phyloP scores from a whole-genome alignment of 2,329 filamentous ascomycete genomes.

The Sporothrix humicola region DNA sequence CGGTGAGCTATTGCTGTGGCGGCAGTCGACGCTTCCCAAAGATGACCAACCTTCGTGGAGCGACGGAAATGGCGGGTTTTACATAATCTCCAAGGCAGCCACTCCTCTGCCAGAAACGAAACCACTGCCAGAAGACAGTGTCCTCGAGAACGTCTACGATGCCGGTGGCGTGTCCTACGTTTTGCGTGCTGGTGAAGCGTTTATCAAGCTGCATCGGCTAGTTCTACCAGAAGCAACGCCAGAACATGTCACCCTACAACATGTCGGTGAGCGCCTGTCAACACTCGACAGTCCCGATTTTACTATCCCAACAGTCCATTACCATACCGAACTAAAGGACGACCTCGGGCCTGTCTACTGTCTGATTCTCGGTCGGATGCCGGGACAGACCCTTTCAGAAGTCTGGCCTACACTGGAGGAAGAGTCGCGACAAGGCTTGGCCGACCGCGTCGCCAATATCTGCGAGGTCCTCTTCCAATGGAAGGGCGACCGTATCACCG shows the following conservation, averaged over 20 bases:
- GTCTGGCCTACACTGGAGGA: slow-evolving; percentile 16
- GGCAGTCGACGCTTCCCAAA: background rate
- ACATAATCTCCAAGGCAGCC: background rate
- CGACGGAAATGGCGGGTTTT: background rate
- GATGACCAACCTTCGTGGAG: slow-evolving; percentile 13
- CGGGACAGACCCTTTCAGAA: slow-evolving; percentile 21
- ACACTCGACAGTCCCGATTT: slow-evolving; percentile 5
- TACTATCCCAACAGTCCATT: background rate
- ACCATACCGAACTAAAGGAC: background rate
- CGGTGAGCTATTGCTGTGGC: background rate
- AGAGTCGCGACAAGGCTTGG: background rate
- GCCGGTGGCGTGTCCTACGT: slow-evolving; percentile 1
- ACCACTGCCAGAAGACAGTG: background rate
- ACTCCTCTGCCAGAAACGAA: background rate
- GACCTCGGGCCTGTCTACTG: background rate
- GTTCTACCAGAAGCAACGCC: background rate
- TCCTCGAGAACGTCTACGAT: slow-evolving; percentile 16
- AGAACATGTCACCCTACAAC: slow-evolving; percentile 3
- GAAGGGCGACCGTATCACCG: slow-evolving; percentile 15
- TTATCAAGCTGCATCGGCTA: background rate
- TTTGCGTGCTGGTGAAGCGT: slow-evolving; percentile 9
- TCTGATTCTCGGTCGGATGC: slow-evolving; percentile 10
- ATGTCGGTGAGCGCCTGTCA: background rate
- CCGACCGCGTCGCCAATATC: slow-evolving; percentile 2
- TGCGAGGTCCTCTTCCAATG: slow-evolving; percentile 2